These are phyloP conservation scores for Chalciporus sphaerocephalus DNA, from an alignment of 768 basidiomycete genomes.

Conservation along the genomic window DNA sequence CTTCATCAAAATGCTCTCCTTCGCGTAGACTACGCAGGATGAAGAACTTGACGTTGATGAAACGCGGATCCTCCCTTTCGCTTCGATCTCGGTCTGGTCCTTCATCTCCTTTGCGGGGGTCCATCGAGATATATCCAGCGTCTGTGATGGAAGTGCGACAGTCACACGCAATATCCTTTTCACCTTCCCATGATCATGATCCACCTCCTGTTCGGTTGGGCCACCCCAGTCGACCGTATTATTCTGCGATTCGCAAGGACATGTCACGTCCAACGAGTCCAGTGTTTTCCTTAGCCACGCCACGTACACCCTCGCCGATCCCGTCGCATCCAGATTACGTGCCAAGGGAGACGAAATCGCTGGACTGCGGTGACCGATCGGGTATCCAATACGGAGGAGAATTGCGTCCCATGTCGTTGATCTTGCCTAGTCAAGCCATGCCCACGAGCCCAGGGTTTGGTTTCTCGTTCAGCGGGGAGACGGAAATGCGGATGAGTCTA, in stretches of 20 bases:
- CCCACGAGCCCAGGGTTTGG: conserved; percentile 29
- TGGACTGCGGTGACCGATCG: conserved; percentile 25
- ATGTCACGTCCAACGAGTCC: conserved; percentile 41
- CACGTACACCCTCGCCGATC: conserved; percentile 27
- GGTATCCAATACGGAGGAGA: conserved; percentile 16
- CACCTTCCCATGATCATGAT: conserved; percentile 21
- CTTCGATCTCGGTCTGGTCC: conserved; percentile 18
- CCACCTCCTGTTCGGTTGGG: conserved; percentile 39
- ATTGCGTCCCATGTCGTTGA: conserved; percentile 30
- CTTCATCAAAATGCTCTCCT: conserved; percentile 27
- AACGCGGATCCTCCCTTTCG: conserved; percentile 25
- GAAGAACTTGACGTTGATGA: conserved; percentile 33
- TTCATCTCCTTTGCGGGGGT: conserved; percentile 21
- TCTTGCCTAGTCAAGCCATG: conserved; percentile 17
- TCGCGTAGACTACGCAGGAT: conserved; percentile 38
- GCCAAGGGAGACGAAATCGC: conserved; percentile 32
- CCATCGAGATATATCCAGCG: conserved; percentile 15
- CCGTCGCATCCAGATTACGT: conserved; percentile 21
- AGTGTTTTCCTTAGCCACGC: conserved; percentile 21
- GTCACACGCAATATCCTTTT: conserved; percentile 18
- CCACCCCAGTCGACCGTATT: conserved; percentile 51
- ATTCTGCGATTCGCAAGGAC: conserved; percentile 49
- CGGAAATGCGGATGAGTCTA: conserved; percentile 53
- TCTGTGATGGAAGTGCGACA: conserved; percentile 18
- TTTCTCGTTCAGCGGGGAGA: conserved; percentile 58